Base-by-base conservation (phyloP, 352 stramenopile species). In the Globisporangium radiosum region DNA sequence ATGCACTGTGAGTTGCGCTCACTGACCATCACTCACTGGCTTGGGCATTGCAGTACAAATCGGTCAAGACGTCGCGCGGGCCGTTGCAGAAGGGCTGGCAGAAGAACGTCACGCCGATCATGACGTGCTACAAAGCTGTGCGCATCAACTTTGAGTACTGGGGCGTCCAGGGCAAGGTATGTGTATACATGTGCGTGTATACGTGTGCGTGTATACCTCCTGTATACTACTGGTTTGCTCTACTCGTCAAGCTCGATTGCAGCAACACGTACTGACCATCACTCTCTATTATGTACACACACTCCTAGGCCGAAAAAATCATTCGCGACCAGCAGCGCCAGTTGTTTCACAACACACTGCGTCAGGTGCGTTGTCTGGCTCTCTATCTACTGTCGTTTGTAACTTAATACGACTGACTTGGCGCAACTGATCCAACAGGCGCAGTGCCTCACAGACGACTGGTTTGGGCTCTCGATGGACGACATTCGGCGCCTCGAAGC, bases 131-230 rank as follows among this genome's bases (percentile, higher is more conserved):
- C 75, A 94, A 94, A 71, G 76, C 81, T 50, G 85, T 92, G 59
- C 81, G 82, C 62, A 78, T 94, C 66, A 92, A 92, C 70, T 94
- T 94, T 62, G 82, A 94, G 64, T 94, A 94, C 70, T 94, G 82
- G 85, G 78, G 80, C 57, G 82, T 94, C 38, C 80, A 91, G 69
- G 69, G 77, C 69, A 89, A 90, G 60, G 76, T 86, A 60, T n/a
- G 59, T 44, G 40, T 44, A 44, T 44, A 44, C 7, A 0, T 19
- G 17, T 19, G 17, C 17, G 17, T 19, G 17, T 19, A 19, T 19
- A 19, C 17, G 17, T 19, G 17, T 19, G 17, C 0, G 17, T 19
- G 17, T 19, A 19, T 19, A 19, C 17, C 17, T 19, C 17, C 0
- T 25, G 25, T 25, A 25, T 25, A 25, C 25, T 25, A 2, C 25